Evolutionary conservation across 2,329 filamentous ascomycete species (phyloP), one percentile per base, ranked within the genome.

Genomic region (Ophiostoma tasmaniense): DNA sequence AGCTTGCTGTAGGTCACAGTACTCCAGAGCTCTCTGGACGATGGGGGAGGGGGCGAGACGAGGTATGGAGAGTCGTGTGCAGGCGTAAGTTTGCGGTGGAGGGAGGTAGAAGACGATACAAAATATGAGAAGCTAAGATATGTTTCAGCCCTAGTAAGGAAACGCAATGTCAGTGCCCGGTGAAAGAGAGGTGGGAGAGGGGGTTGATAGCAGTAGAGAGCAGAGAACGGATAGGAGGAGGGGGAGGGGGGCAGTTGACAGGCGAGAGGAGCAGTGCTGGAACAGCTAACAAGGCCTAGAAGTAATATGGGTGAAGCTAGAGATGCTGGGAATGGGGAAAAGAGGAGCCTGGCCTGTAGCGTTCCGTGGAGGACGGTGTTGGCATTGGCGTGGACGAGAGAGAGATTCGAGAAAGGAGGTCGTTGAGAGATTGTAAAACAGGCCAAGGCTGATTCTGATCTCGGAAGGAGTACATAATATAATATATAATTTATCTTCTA

Each of bases 131-230:
- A 65, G 68, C 55, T 64, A 67, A 45, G 30, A 64, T 64, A 67
- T 65, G 68, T 64, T 67, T 67, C 65, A 64, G 68, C 59, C 65
- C 68, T 67, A 62, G 33, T 66, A 37, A 69, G 62, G 33, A 67
- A 55, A 64, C 65, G 61, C 42, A 66, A 59, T 55, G 61, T 13
- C 61, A 64, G 61, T 37, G 33, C 61, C n/a, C 33, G 33, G 33
- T 64, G 61, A 22, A 33, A 20, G 3, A 37, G 30, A 11, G 61
- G 30, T n/a, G 61, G 61, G 33, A 33, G 61, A 28, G 61, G 59
- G 17, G 35, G 61, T 20, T 59, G 42, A 45, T 45, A 45, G 42
- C n/a, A 37, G 20, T 1, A 37, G 61, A 62, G 13, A 64, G 30
- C 17, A 30, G 20, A n/a, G 37, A 33, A 35, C 42, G 42, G 42